Conservation (phyloP, 306 rosid genomes). For the Citrullus colocynthis region DNA sequence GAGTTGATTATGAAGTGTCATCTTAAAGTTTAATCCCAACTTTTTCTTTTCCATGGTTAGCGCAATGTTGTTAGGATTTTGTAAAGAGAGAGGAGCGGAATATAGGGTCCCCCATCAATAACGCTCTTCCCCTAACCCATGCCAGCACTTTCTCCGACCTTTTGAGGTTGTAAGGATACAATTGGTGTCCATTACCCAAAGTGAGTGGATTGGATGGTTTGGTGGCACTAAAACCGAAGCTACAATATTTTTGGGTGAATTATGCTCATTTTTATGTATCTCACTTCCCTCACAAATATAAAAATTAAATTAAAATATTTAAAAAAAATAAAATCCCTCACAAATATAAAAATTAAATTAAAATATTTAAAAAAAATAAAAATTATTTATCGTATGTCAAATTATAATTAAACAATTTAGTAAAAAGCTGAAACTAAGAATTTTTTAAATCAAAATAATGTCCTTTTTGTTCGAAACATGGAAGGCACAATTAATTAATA, state of each 20-base stretch:
- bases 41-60: background rate
- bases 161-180: background rate
- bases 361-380: no score
- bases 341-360: no score
- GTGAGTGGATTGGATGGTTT: background rate
- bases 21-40: background rate
- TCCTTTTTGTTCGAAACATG: background rate
- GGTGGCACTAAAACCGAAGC: no score
- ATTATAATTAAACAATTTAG: no score
- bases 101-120: background rate
- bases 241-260: no score
- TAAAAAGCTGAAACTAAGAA: no score
- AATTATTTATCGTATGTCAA: no score
- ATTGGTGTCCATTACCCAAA: constrained; percentile 2
- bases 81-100: background rate
- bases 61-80: background rate
- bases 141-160: constrained; percentile 8
- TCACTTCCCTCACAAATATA: no score
- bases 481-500: background rate
- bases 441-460: no score
- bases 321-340: no score
- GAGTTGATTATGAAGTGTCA: background rate
- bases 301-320: no score
- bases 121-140: background rate
- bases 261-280: no score